Percentiles rank a stretch among this genome's conserved stretches.
phyloP scores from a whole-genome alignment of 768 basidiomycete genomes.

The Mrakia blollopis region DNA sequence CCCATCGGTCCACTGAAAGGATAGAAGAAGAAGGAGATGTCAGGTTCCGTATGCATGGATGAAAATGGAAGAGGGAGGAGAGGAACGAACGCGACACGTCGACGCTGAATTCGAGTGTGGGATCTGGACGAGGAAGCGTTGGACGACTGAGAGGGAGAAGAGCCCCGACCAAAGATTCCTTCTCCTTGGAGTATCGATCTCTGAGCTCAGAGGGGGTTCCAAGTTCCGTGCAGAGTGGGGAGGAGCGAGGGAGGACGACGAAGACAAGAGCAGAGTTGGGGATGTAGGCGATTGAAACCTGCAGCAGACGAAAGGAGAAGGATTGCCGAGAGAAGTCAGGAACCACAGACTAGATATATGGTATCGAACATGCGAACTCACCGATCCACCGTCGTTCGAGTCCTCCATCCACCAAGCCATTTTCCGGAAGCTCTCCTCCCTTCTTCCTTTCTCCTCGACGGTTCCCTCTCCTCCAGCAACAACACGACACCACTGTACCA shows the following conservation, averaged over 20 bases:
- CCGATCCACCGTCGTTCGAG: not conserved
- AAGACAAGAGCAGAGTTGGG: not conserved
- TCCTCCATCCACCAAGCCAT: not conserved
- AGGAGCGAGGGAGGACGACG: not conserved
- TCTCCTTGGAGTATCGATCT: not conserved
- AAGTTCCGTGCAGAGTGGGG: not conserved
- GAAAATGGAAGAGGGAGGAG: not conserved
- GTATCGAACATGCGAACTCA: not conserved
- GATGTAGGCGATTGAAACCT: slow-evolving; percentile 3
- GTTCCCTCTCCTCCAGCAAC: not conserved
- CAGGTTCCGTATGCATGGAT: not conserved
- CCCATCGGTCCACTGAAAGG: not conserved
- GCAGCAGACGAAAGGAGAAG: too few species aligned
- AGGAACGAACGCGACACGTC: not conserved
- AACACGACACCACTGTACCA: not conserved
- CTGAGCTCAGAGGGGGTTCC: not conserved
- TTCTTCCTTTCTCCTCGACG: not conserved
- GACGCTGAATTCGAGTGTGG: too few species aligned
- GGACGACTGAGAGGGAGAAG: not conserved
- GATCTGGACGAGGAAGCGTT: not conserved
- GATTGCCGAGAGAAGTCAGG: too few species aligned
- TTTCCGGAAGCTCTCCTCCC: not conserved
- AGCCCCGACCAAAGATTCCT: not conserved
- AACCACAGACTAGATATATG: too few species aligned
- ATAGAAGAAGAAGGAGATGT: not conserved